Conservation (phyloP, 2,329 filamentous ascomycete genomes). For the Alternaria solani region DNA sequence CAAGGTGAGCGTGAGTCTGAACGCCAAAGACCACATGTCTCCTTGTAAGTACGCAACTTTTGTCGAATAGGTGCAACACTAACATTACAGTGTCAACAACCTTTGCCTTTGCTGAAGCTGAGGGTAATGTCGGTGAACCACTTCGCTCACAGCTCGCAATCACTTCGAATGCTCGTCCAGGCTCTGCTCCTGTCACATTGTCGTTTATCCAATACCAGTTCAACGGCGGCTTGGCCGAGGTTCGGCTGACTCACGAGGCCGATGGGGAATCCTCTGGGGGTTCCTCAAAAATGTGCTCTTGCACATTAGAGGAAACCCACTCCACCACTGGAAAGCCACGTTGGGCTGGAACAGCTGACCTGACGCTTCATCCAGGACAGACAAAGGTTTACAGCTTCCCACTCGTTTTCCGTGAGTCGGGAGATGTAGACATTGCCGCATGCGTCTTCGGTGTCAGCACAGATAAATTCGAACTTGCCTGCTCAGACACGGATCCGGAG, state of each 20-base stretch:
- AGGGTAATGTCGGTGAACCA: slow-evolving; percentile 68
- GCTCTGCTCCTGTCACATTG: slow-evolving; percentile 57
- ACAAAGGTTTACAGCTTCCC: slow-evolving; percentile 75
- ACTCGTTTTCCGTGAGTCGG: slow-evolving; percentile 80
- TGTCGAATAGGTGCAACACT: slow-evolving; percentile 40
- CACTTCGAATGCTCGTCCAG: slow-evolving; percentile 56
- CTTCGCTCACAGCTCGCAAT: slow-evolving; percentile 65
- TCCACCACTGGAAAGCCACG: slow-evolving; percentile 42
- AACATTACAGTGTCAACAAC: slow-evolving; percentile 56
- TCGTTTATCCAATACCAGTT: slow-evolving; percentile 62
- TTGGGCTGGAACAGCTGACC: slow-evolving; percentile 66
- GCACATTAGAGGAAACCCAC: slow-evolving; percentile 39
- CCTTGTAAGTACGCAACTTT: slow-evolving; percentile 53
- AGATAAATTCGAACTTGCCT: slow-evolving; percentile 72
- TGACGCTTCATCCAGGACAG: slow-evolving; percentile 72
- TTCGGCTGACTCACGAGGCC: slow-evolving; percentile 40
- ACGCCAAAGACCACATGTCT: slow-evolving; percentile 58
- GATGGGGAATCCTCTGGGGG: slow-evolving; percentile 18
- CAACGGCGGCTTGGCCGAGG: slow-evolving; percentile 55
- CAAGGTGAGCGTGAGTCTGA: slow-evolving; percentile 58
- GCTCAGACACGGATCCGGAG: slow-evolving; percentile 62
- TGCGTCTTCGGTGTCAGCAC: slow-evolving; percentile 70
- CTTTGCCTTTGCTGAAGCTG: slow-evolving; percentile 62
- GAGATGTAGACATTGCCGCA: slow-evolving; percentile 73
- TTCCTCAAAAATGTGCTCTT: slow-evolving; percentile 30